Conservation (phyloP, 1,139 yeast species). For the Scheffersomyces parashehatae region DNA sequence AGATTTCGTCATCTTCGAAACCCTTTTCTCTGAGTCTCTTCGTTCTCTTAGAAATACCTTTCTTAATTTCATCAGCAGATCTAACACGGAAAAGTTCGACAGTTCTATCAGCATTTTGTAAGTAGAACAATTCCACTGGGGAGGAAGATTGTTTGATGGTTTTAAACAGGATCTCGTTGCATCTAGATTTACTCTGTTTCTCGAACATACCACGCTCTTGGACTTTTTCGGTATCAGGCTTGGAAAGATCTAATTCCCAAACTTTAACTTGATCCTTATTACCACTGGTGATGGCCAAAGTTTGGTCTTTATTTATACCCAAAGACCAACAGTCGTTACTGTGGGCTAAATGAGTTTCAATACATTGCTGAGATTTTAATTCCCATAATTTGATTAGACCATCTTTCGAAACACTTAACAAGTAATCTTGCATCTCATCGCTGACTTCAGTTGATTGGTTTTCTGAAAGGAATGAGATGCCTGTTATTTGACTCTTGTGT, state of each 20-base stretch:
- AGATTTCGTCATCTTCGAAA: slow-evolving; percentile 61
- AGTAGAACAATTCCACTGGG: slow-evolving; percentile 51
- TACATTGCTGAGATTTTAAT: slow-evolving; percentile 80
- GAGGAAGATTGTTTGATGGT: slow-evolving; percentile 26
- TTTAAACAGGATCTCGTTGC: slow-evolving; percentile 60
- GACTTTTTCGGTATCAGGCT: slow-evolving; percentile 55
- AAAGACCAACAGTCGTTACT: slow-evolving; percentile 91
- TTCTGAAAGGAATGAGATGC: slow-evolving; percentile 51
- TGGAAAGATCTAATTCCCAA: slow-evolving; percentile 66
- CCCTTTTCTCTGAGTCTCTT: slow-evolving; percentile 76
- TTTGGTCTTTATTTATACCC: slow-evolving; percentile 42
- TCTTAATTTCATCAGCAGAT: slow-evolving; percentile 72
- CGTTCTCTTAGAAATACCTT: slow-evolving; percentile 76
- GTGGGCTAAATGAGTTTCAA: slow-evolving; percentile 94
- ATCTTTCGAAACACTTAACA: slow-evolving; percentile 80
- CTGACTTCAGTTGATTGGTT: slow-evolving; percentile 28
- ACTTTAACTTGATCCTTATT: slow-evolving; percentile 79
- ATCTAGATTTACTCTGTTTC: slow-evolving; percentile 78
- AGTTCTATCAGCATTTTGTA: slow-evolving; percentile 79
- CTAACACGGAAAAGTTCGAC: slow-evolving; percentile 83
- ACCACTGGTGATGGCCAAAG: slow-evolving; percentile 68
- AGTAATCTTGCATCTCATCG: slow-evolving; percentile 66
- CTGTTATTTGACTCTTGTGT: slow-evolving; percentile 88
- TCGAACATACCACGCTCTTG: slow-evolving; percentile 66
- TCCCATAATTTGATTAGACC: slow-evolving; percentile 95